These are phyloP conservation scores for Phytophthora boehmeriae DNA, from an alignment of 352 stramenopile genomes.

Conservation along the genomic window DNA sequence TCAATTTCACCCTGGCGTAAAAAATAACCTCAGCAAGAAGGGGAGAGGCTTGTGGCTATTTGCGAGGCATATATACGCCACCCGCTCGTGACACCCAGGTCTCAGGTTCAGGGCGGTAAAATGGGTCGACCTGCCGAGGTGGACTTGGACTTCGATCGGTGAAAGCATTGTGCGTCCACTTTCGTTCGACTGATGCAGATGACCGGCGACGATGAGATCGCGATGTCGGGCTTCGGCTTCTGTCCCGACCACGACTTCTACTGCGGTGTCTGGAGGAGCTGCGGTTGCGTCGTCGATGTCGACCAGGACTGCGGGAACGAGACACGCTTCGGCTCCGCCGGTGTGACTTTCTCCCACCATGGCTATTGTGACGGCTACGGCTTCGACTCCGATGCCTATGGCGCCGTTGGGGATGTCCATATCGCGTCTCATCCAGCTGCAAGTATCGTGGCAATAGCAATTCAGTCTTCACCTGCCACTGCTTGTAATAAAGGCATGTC, in stretches of 20 bases:
- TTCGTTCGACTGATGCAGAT: conserved; percentile 37
- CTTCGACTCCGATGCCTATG: conserved; percentile 20
- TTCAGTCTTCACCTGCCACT: background rate
- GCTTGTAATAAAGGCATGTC: background rate
- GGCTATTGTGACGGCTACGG: conserved; percentile 13
- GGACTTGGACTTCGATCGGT: conserved; percentile 79
- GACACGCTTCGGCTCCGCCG: conserved; percentile 7
- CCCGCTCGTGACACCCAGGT: conserved; percentile 78
- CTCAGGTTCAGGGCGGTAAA: conserved; percentile 73
- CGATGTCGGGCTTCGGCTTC: conserved; percentile 26
- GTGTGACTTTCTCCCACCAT: conserved; percentile 16
- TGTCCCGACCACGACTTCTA: conserved; percentile 25
- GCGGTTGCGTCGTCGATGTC: conserved; percentile 9
- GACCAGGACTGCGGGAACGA: conserved; percentile 1
- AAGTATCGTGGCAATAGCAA: conserved; percentile 3
- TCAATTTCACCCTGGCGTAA: no score
- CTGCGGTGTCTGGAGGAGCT: conserved; percentile 23
- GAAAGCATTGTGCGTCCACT: conserved; percentile 80
- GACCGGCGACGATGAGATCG: conserved; percentile 20
- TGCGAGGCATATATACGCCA: conserved; percentile 76
- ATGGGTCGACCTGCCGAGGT: conserved; percentile 55
- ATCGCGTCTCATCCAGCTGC: conserved; percentile 54
- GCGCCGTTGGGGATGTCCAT: conserved; percentile 5
- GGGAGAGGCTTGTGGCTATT: conserved; percentile 27
- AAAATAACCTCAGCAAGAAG: no score